Conservation (phyloP, 2,329 filamentous ascomycete species). For the Penicillium sp. region DNA sequence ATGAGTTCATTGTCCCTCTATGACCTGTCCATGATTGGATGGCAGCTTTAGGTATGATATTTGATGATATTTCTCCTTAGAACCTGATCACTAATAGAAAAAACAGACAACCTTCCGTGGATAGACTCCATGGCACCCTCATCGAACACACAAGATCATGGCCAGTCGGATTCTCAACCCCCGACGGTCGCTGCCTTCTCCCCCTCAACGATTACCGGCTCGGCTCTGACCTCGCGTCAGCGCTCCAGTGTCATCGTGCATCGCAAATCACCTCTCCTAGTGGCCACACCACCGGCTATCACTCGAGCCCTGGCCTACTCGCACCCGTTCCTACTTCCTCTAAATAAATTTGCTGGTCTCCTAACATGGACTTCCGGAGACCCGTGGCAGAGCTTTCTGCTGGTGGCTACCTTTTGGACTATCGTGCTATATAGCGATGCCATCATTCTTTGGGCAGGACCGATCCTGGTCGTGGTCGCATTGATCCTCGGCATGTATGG, state of each 20-base stretch:
- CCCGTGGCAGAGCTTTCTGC: conserved; percentile 93
- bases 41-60: conserved; percentile 50
- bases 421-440: conserved; percentile 80
- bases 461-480: conserved; percentile 73
- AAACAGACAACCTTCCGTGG: conserved; percentile 52
- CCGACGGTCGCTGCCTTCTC: conserved; percentile 90
- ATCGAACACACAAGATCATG: conserved; percentile 41
- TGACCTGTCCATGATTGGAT: conserved; percentile 46
- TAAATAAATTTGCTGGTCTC: conserved; percentile 82
- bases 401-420: conserved; percentile 84
- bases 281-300: conserved; percentile 91
- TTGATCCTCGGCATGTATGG: conserved; percentile 93
- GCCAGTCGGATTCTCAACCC: conserved; percentile 47
- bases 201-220: conserved; percentile 71
- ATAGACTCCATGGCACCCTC: conserved; percentile 54
- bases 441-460: conserved; percentile 77
- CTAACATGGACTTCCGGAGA: conserved; percentile 93
- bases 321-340: conserved; percentile 85
- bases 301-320: conserved; percentile 93
- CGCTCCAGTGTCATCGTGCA: conserved; percentile 92
- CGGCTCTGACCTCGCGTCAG: conserved; percentile 68
- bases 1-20: conserved; percentile 25
- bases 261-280: conserved; percentile 89
- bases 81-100: conserved; percentile 27
- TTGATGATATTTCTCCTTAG: background rate